Evolutionary conservation across 257 asterid species (phyloP).

Genomic region (Solanum piurae): DNA sequence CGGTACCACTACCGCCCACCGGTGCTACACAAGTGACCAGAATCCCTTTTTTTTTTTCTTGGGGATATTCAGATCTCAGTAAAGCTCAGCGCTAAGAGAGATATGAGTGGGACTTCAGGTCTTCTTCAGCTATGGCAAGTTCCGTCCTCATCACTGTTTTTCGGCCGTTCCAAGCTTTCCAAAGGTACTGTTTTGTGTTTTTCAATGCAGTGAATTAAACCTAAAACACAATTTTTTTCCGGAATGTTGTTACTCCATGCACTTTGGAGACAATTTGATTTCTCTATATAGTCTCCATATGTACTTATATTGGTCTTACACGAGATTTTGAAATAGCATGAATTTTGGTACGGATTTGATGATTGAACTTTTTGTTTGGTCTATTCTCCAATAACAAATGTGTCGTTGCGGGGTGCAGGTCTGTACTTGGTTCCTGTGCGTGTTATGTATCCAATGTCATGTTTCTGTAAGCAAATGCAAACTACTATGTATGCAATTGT

Average conservation of each 20-base stretch:
- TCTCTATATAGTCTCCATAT: not conserved
- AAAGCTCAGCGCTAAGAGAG: not conserved
- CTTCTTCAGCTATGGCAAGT: conserved; percentile 45
- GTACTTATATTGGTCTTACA: not conserved
- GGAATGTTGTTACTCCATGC: not conserved
- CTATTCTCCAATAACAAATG: not conserved
- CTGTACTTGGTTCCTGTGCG: conserved; percentile 28
- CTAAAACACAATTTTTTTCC: not conserved
- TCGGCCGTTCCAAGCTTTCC: conserved; percentile 24
- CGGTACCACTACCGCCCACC: not conserved
- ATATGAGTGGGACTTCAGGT: conserved; percentile 43
- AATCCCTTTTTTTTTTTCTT: too few species aligned
- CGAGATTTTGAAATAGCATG: not conserved
- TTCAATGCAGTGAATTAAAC: not conserved
- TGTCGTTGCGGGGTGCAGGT: conserved; percentile 22
- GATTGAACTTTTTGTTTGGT: not conserved
- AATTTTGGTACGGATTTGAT: too few species aligned
- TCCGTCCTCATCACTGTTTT: conserved; percentile 30
- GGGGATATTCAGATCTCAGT: not conserved
- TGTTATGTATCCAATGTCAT: conserved; percentile 18
- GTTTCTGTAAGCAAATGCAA: conserved; percentile 63
- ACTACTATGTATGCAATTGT: conserved; percentile 53
- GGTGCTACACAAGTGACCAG: too few species aligned
- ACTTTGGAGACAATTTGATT: not conserved
- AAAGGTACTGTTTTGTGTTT: conserved; percentile 16